phyloP scores from a whole-genome alignment of 768 basidiomycete species.

The Boletus sp. region DNA sequence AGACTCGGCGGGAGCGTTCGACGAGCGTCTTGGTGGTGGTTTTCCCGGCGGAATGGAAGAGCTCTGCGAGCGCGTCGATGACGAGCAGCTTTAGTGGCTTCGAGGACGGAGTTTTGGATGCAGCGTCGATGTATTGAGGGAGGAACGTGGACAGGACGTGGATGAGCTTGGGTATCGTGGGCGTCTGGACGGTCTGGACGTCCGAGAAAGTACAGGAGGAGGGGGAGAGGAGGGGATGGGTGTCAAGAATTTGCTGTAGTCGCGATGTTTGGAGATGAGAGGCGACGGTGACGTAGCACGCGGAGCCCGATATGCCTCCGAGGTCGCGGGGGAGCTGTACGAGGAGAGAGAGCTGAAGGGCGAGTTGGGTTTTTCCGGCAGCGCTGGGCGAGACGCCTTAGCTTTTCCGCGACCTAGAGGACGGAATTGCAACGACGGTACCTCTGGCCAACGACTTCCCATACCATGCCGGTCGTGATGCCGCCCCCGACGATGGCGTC shows the following conservation, averaged over 20 bases:
- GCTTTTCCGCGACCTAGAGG: neutral
- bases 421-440: constrained; percentile 30
- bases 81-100: constrained; percentile 77
- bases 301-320: constrained; percentile 63
- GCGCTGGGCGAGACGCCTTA: constrained; percentile 51
- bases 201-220: constrained; percentile 48
- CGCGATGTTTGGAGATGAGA: constrained; percentile 66
- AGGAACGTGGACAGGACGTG: constrained; percentile 54
- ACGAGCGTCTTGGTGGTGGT: constrained; percentile 61
- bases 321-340: constrained; percentile 64
- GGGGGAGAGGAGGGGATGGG: constrained; percentile 46
- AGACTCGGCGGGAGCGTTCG: constrained; percentile 70
- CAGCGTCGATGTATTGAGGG: constrained; percentile 47
- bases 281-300: constrained; percentile 78
- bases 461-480: constrained; percentile 73
- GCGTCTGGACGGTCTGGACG: constrained; percentile 60
- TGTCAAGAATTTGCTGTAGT: constrained; percentile 60
- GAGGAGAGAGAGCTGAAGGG: constrained; percentile 76
- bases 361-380: constrained; percentile 92
- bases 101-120: constrained; percentile 27
- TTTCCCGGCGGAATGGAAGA: constrained; percentile 68
- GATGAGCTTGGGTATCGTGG: constrained; percentile 53
- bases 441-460: constrained; percentile 92
- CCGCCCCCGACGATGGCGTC: constrained; percentile 79
- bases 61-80: constrained; percentile 85